Evolutionary conservation across 2,329 filamentous ascomycete species (phyloP), one percentile per base, ranked within the genome.

Genomic region (Teratosphaeriaceae sp.): DNA sequence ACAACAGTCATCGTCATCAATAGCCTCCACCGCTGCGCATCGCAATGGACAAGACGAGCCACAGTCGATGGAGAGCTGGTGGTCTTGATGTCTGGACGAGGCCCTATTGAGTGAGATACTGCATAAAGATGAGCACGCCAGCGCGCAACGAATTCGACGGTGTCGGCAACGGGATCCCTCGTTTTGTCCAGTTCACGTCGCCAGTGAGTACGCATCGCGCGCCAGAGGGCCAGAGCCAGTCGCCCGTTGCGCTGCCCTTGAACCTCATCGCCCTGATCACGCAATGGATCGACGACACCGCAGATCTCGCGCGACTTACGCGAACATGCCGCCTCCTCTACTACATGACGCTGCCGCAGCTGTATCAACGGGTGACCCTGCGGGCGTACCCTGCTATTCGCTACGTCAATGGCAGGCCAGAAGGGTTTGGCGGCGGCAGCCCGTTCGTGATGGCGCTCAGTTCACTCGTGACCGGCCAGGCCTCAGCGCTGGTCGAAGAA

Each of bases 371-470:
- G 24, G 70, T 82, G 41, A 73, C 68, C 5, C 64, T 82, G 24
- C 73, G 68, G 42, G 78, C 76, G 6, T 79, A 82, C 57, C 65
- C 72, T 38, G 71, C 73, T 29, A 76, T 80, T 21, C 73, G 77
- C 38, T 80, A 79, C 56, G 65, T 71, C 47, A 68, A 75, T 52
- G 76, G 78, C 39, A 57, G 71, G 31, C 75, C 77, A 0, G 76
- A 80, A 55, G 79, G 78, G 9, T 77, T 74, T 58, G 78, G 78
- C n/a, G 71, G 72, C 42, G 77, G 76, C 1, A 80, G 75, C 49
- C 78, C 79, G 0, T 81, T 82, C 59, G 71, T 75, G 39, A 79
- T 80, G 73, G 79, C 75, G 0, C 64, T 82, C 38, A 79, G 79
- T 55, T 76, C 76, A 1, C 63, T 82, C n/a, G 73, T 79, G 27